These are phyloP conservation scores for Sarocladiaceae sp. DNA, from an alignment of 2,329 filamentous ascomycete species.

Conservation along the genomic window DNA sequence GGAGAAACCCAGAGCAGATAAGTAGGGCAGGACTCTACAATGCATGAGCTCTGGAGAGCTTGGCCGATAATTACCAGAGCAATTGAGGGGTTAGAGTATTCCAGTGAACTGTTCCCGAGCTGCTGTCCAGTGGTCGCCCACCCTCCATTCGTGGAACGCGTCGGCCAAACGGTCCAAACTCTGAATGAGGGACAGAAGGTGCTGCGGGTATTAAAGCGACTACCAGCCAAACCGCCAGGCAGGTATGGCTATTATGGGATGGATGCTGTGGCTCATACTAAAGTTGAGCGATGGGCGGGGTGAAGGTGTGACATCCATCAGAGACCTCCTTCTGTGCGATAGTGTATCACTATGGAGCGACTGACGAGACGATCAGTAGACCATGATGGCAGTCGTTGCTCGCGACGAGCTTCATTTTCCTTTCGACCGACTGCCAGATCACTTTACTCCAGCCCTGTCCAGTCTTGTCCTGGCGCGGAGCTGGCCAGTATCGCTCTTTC, in stretches of 20 bases:
- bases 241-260: background rate
- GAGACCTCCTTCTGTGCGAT: background rate
- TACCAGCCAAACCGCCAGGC: background rate
- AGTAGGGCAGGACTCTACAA: background rate
- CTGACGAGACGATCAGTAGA: background rate
- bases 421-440: background rate
- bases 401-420: background rate
- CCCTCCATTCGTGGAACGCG: conserved; percentile 6
- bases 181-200: background rate
- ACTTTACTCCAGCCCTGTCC: too few relatives aligned
- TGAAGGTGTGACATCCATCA: too few relatives aligned
- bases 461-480: background rate
- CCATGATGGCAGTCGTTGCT: background rate
- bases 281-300: too few relatives aligned
- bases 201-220: background rate
- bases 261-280: too few relatives aligned
- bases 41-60: too few relatives aligned
- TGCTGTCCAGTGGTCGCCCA: conserved; percentile 6
- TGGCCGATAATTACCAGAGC: background rate
- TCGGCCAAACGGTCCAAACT: background rate
- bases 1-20: background rate
- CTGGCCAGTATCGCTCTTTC: background rate
- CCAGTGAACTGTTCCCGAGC: background rate
- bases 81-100: background rate
- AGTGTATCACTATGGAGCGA: background rate